A percentile compares a stretch with the other conserved stretches of the same genome.
Conservation (phyloP, 805 yeast species). For the Schwanniomyces polymorphus region DNA sequence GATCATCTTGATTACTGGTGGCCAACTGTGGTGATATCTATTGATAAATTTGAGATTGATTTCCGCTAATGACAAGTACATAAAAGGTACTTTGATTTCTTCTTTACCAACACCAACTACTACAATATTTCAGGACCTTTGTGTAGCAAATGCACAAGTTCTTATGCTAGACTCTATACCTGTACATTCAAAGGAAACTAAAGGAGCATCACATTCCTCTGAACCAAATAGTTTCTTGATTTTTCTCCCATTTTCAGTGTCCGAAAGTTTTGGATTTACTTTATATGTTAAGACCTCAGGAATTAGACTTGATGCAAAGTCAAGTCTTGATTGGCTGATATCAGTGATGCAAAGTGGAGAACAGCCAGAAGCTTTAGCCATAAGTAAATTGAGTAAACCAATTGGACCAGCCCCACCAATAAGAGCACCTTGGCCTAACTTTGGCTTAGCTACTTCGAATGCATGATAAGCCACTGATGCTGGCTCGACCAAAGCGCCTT, state of each 20-base stretch:
- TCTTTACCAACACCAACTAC: slow-evolving; percentile 20
- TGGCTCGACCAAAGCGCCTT: slow-evolving; percentile 59
- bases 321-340: slow-evolving; percentile 33
- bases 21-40: slow-evolving; percentile 13
- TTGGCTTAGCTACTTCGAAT: slow-evolving; percentile 44
- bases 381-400: slow-evolving; percentile 47
- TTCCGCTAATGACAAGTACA: slow-evolving; percentile 11
- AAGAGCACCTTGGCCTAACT: slow-evolving; percentile 48
- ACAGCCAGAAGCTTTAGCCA: slow-evolving; percentile 55
- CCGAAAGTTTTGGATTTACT: slow-evolving; percentile 29
- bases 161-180: slow-evolving; percentile 20
- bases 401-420: slow-evolving; percentile 64
- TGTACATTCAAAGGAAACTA: slow-evolving; percentile 23
- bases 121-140: slow-evolving; percentile 15
- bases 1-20: slow-evolving; percentile 16
- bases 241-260: slow-evolving; percentile 39
- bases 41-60: slow-evolving; percentile 19
- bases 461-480: slow-evolving; percentile 55
- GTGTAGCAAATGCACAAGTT: slow-evolving; percentile 12
- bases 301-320: slow-evolving; percentile 43
- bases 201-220: slow-evolving; percentile 20
- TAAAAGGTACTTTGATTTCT: slow-evolving; percentile 17
- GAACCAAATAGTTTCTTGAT: slow-evolving; percentile 35
- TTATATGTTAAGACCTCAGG: slow-evolving; percentile 44
- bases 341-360: slow-evolving; percentile 33